Percentiles rank a stretch among this genome's conserved stretches.
Evolutionary conservation across 305 asterid genomes (phyloP).

Genomic region (Solanum hybrid): DNA sequence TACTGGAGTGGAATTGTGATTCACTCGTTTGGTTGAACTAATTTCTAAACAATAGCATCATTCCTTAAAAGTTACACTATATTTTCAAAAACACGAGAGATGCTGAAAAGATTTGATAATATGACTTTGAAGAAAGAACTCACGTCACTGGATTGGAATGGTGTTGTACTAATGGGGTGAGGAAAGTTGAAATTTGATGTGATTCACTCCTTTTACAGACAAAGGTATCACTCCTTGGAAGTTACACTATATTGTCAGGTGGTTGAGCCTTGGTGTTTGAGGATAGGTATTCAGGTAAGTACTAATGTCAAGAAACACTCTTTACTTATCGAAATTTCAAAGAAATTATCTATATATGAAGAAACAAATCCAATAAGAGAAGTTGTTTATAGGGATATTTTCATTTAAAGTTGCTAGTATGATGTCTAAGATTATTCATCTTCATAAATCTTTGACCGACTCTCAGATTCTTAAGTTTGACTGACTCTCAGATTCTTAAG

Average conservation of each 20-base stretch:
- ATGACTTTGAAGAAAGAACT: background rate
- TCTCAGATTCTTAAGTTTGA: constrained; percentile 15
- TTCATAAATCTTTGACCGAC: constrained; percentile 44
- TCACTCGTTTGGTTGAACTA: background rate
- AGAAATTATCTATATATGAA: constrained; percentile 22
- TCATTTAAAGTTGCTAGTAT: constrained; percentile 96
- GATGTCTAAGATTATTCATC: constrained; percentile 74
- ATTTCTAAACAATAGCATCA: background rate
- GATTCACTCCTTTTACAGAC: background rate
- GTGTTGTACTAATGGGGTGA: background rate
- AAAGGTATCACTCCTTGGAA: background rate
- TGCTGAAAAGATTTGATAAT: background rate
- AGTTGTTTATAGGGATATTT: constrained; percentile 54
- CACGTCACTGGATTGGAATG: background rate
- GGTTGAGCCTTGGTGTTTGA: constrained; percentile 82
- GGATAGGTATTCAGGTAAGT: constrained; percentile 91
- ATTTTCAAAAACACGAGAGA: background rate
- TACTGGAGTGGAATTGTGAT: background rate
- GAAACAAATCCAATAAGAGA: constrained; percentile 29
- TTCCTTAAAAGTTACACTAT: background rate
- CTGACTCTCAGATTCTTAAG: constrained; percentile 42
- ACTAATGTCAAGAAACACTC: constrained; percentile 72
- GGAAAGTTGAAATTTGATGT: no score
- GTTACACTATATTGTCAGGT: constrained; percentile 22
- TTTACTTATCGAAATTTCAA: constrained; percentile 47